A percentile compares a stretch with the other conserved stretches of the same genome.
Evolutionary conservation across 2,329 filamentous ascomycete species (phyloP).

Genomic region (Alternaria infectoria): DNA sequence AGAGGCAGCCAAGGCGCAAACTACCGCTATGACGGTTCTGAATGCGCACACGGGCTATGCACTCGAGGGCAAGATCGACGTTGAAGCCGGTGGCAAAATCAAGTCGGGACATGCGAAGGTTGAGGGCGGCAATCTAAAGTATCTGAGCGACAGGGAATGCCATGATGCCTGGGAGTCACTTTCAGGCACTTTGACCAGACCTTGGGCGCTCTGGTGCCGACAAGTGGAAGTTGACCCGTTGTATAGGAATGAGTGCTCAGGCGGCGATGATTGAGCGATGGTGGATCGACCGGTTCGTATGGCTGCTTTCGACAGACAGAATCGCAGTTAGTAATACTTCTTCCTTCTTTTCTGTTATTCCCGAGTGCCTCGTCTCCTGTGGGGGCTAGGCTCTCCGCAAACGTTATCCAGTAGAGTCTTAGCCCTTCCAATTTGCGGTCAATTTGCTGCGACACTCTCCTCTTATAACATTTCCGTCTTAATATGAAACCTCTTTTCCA

Average conservation of each 20-base stretch:
- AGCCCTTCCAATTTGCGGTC: background rate
- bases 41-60: constrained; percentile 45
- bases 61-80: constrained; percentile 50
- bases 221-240: constrained; percentile 50
- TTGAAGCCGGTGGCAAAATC: constrained; percentile 48
- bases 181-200: constrained; percentile 41
- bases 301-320: background rate
- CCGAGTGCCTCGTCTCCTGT: background rate
- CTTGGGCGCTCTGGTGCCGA: constrained; percentile 54
- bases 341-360: background rate
- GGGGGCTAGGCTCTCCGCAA: background rate
- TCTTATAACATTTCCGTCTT: background rate
- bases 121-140: constrained; percentile 52
- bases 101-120: constrained; percentile 51
- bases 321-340: background rate
- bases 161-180: constrained; percentile 51
- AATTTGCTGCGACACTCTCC: background rate
- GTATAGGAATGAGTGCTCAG: constrained; percentile 51
- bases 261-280: constrained; percentile 38
- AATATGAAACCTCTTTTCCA: background rate
- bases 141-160: constrained; percentile 50
- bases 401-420: background rate
- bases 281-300: constrained; percentile 14
- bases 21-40: constrained; percentile 42
- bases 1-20: constrained; percentile 51